Conservation (phyloP, 139 green algal species). For the Pycnococcus provasolii region DNA sequence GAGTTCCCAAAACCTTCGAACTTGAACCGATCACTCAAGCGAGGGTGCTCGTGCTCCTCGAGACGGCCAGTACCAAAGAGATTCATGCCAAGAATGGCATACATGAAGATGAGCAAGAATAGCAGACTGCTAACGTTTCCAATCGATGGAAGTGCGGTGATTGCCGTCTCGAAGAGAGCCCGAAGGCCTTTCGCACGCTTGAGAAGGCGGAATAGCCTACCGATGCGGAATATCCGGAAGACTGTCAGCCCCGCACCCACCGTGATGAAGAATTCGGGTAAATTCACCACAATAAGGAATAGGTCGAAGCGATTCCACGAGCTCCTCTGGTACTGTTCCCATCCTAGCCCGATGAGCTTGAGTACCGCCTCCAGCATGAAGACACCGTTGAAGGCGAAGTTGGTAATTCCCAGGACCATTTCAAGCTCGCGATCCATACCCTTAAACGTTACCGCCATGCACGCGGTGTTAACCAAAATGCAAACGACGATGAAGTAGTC, state of each 20-base stretch:
- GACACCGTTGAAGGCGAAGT: slow-evolving; percentile 38
- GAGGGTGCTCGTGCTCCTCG: background rate
- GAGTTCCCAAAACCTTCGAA: slow-evolving; percentile 16
- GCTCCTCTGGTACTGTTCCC: background rate
- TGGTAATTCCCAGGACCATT: slow-evolving; percentile 6
- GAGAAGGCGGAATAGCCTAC: slow-evolving; percentile 18
- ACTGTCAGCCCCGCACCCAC: slow-evolving; percentile 1
- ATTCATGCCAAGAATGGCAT: slow-evolving; percentile 25
- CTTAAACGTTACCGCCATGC: slow-evolving; percentile 41
- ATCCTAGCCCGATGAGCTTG: slow-evolving; percentile 47
- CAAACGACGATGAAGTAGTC: slow-evolving; percentile 29
- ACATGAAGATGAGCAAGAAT: slow-evolving; percentile 28
- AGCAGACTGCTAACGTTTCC: slow-evolving; percentile 16
- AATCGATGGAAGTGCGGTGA: slow-evolving; percentile 3
- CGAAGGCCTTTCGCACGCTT: slow-evolving; percentile 9
- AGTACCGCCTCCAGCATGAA: slow-evolving; percentile 51
- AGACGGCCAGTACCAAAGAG: slow-evolving; percentile 15
- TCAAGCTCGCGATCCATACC: slow-evolving; percentile 24
- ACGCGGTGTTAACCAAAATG: slow-evolving; percentile 43
- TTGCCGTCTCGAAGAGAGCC: slow-evolving; percentile 19
- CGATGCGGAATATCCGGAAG: slow-evolving; percentile 18
- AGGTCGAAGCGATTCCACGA: slow-evolving; percentile 31
- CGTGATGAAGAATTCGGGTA: slow-evolving; percentile 5
- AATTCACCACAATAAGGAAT: slow-evolving; percentile 15
- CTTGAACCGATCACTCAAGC: slow-evolving; percentile 13